Percentiles rank a stretch among this genome's conserved stretches.
These are phyloP conservation scores for Penicillium expansum DNA, from an alignment of 2,329 filamentous ascomycete genomes.

Conservation along the genomic window DNA sequence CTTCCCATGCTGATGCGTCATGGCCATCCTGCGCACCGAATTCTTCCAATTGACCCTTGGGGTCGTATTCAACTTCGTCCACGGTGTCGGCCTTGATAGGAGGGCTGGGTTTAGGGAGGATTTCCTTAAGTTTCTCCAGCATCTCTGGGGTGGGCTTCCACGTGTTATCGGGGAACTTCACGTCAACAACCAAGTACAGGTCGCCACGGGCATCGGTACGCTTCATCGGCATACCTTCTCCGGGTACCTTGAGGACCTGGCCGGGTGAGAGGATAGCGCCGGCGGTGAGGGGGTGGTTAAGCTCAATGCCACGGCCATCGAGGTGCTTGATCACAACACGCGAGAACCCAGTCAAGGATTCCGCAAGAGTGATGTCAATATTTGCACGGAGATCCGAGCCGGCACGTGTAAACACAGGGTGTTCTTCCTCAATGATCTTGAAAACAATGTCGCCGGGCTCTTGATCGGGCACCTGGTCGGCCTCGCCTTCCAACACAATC, in stretches of 20 bases:
- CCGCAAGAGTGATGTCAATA: conserved; percentile 74
- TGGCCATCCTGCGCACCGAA: conserved; percentile 47
- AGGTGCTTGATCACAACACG: conserved; percentile 88
- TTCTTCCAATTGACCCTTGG: conserved; percentile 78
- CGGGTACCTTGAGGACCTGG: conserved; percentile 78
- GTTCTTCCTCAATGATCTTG: conserved; percentile 74
- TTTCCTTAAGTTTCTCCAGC: conserved; percentile 67
- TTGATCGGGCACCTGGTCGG: conserved; percentile 85
- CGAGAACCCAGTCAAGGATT: conserved; percentile 85
- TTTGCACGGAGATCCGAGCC: conserved; percentile 82
- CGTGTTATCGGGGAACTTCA: conserved; percentile 83
- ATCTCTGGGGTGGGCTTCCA: conserved; percentile 74
- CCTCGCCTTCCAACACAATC: conserved; percentile 88
- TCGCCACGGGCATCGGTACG: conserved; percentile 80
- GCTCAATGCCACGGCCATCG: conserved; percentile 83
- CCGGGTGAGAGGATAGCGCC: conserved; percentile 80
- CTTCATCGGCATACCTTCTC: conserved; percentile 95
- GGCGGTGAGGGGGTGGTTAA: conserved; percentile 70
- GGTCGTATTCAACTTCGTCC: conserved; percentile 84
- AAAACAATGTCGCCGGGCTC: conserved; percentile 93
- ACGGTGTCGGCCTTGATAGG: conserved; percentile 69
- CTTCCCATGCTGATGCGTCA: conserved; percentile 47
- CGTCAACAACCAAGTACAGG: conserved; percentile 78
- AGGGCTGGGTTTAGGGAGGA: conserved; percentile 65
- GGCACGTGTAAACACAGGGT: conserved; percentile 77